Evolutionary conservation across 1,284 basidiomycete species (phyloP).

Genomic region (Leucoagaricus sp.): DNA sequence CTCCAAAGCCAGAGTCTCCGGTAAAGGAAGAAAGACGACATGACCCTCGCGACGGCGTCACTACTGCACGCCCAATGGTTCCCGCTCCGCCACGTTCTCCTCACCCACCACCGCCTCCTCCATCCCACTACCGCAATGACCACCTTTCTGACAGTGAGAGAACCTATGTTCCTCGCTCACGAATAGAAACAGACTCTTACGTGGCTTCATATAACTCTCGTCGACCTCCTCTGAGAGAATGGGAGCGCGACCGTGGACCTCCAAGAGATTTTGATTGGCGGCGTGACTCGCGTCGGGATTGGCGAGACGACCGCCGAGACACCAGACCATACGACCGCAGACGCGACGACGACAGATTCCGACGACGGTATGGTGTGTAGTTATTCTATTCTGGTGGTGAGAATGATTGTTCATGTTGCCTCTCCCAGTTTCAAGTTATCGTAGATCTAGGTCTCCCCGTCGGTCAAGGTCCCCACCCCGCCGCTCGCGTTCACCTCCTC

Average conservation of each 20-base stretch:
- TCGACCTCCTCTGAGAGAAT: constrained; percentile 19
- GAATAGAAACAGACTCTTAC: constrained; percentile 31
- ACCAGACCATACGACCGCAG: constrained; percentile 15
- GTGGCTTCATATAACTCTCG: constrained; percentile 24
- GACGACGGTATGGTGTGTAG: constrained; percentile 14
- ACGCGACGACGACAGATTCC: constrained; percentile 12
- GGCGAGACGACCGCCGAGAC: constrained; percentile 19
- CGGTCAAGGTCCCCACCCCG: too few species aligned
- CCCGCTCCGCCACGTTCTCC: constrained; percentile 8
- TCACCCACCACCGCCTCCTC: constrained; percentile 6
- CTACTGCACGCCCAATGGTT: constrained; percentile 18
- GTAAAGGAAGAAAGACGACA: constrained; percentile 10
- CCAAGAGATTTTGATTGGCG: constrained; percentile 25
- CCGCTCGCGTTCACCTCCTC: constrained; percentile 21
- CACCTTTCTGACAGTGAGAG: constrained; percentile 24
- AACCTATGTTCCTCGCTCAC: constrained; percentile 21
- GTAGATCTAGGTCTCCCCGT: constrained; percentile 14
- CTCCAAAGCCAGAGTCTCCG: constrained; percentile 38
- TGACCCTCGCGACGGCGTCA: constrained; percentile 4
- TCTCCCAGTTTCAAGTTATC: neutral
- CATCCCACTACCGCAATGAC: constrained; percentile 22
- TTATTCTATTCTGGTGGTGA: neutral
- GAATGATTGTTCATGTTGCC: constrained; percentile 3
- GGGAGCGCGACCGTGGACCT: constrained; percentile 25
- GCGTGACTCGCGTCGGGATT: constrained; percentile 21